Evolutionary conservation across 148 eudicot genomes (phyloP).

Genomic region (Arbutus unedo): DNA sequence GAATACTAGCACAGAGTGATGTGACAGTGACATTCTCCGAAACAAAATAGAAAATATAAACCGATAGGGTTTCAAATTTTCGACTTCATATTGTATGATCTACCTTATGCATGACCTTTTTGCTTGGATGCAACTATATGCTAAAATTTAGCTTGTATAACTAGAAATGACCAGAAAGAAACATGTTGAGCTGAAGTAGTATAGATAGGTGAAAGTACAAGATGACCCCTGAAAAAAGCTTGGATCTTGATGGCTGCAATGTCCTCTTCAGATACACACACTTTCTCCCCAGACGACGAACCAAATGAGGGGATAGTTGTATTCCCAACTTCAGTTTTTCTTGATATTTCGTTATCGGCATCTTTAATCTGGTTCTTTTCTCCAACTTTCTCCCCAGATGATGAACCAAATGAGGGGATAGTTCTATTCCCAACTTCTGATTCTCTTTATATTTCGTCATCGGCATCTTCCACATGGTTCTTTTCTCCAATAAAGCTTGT

Average conservation of each 20-base stretch:
- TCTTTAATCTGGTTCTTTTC: too few relatives aligned
- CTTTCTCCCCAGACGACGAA: conserved; percentile 3
- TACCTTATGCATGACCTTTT: too few relatives aligned
- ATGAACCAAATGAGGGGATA: conserved; percentile 18
- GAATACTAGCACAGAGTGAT: not conserved
- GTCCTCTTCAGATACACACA: conserved; percentile 33
- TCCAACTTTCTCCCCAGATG: not conserved
- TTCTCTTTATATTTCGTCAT: not conserved
- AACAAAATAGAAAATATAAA: too few relatives aligned
- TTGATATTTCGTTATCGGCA: too few relatives aligned
- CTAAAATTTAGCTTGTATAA: not conserved
- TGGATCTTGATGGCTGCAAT: conserved; percentile 62
- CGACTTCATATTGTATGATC: too few relatives aligned
- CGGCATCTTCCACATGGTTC: conserved; percentile 16
- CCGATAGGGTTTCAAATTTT: too few relatives aligned
- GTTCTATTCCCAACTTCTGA: conserved; percentile 29
- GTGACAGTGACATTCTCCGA: not conserved
- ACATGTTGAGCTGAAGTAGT: not conserved
- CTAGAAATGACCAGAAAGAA: not conserved
- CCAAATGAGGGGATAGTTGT: too few relatives aligned
- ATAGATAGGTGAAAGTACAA: conserved; percentile 33
- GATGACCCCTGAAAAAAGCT: conserved; percentile 74
- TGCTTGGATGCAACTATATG: not conserved
- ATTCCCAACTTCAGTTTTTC: too few relatives aligned
- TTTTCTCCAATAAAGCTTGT: conserved; percentile 18